Evolutionary conservation across 352 stramenopile genomes (phyloP).

Genomic region (Thraustotheca clavata): DNA sequence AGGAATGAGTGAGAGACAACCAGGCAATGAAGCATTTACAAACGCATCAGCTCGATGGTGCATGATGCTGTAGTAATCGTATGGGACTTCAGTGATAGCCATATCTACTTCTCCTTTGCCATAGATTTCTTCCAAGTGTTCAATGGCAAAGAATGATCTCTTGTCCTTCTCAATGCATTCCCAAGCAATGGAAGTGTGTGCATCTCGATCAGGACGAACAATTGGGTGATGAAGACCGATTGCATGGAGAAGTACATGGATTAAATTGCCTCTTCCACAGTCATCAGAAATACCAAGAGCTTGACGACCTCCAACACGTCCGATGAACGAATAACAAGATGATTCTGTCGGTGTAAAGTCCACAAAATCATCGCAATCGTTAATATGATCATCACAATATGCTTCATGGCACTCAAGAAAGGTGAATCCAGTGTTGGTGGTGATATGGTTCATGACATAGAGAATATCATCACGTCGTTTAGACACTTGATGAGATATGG

Average conservation of each 20-base stretch:
- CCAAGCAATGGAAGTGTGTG: slow-evolving; percentile 70
- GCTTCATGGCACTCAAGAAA: slow-evolving; percentile 47
- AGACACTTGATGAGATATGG: slow-evolving; percentile 40
- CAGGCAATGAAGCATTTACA: slow-evolving; percentile 32
- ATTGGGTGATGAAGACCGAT: slow-evolving; percentile 64
- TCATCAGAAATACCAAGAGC: slow-evolving; percentile 53
- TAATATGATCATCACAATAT: slow-evolving; percentile 34
- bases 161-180: slow-evolving; percentile 61
- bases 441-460: slow-evolving; percentile 55
- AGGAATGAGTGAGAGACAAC: slow-evolving; percentile 63
- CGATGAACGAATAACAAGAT: slow-evolving; percentile 73
- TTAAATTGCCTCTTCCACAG: slow-evolving; percentile 63
- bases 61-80: slow-evolving; percentile 85
- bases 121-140: slow-evolving; percentile 30
- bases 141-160: slow-evolving; percentile 56
- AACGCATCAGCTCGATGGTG: slow-evolving; percentile 66
- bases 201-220: slow-evolving; percentile 57
- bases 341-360: slow-evolving; percentile 40
- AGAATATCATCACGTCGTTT: slow-evolving; percentile 35
- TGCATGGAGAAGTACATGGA: slow-evolving; percentile 71
- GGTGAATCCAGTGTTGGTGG: slow-evolving; percentile 48
- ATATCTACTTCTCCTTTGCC: not conserved
- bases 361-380: slow-evolving; percentile 53
- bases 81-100: slow-evolving; percentile 31
- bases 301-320: slow-evolving; percentile 57